Evolutionary conservation across 2,329 filamentous ascomycete species (phyloP).

Genomic region (Lachnellula cervina): DNA sequence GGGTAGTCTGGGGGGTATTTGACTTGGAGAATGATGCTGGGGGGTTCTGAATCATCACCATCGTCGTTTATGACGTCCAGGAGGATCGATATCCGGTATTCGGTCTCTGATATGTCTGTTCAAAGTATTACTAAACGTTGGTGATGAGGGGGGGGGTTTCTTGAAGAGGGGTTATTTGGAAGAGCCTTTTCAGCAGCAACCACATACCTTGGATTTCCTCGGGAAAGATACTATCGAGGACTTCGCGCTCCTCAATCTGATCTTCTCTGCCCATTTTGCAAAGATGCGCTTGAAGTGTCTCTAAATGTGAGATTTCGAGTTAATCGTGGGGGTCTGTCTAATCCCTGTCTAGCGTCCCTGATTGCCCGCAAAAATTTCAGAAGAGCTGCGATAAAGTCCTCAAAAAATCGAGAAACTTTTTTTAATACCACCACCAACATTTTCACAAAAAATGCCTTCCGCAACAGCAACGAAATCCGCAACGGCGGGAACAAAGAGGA

Average conservation of each 20-base stretch:
- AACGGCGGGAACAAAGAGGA: constrained; percentile 51
- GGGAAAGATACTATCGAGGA: constrained; percentile 96
- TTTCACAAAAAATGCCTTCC: constrained; percentile 27
- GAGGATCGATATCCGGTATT: constrained; percentile 81
- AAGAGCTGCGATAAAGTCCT: constrained; percentile 11
- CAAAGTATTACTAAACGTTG: constrained; percentile 8
- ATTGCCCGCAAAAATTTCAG: constrained; percentile 3
- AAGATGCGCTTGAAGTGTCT: constrained; percentile 1
- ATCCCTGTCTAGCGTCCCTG: constrained; percentile 21
- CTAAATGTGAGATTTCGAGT: not conserved
- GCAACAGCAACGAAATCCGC: constrained; percentile 40
- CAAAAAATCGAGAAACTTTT: constrained; percentile 7
- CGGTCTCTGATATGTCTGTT: constrained; percentile 80
- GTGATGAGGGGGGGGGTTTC: not conserved
- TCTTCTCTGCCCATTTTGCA: constrained; percentile 69
- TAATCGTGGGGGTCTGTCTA: constrained; percentile 11
- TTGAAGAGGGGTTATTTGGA: not conserved
- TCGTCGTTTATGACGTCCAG: constrained; percentile 71
- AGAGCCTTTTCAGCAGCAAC: not conserved
- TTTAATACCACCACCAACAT: not conserved
- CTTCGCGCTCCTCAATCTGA: constrained; percentile 91
- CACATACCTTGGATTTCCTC: constrained; percentile 85
- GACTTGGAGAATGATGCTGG: constrained; percentile 75
- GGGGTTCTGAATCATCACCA: constrained; percentile 56
- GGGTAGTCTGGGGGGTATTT: constrained; percentile 89